Conservation (phyloP, 2,329 filamentous ascomycete species). For the Penicillium sp. region DNA sequence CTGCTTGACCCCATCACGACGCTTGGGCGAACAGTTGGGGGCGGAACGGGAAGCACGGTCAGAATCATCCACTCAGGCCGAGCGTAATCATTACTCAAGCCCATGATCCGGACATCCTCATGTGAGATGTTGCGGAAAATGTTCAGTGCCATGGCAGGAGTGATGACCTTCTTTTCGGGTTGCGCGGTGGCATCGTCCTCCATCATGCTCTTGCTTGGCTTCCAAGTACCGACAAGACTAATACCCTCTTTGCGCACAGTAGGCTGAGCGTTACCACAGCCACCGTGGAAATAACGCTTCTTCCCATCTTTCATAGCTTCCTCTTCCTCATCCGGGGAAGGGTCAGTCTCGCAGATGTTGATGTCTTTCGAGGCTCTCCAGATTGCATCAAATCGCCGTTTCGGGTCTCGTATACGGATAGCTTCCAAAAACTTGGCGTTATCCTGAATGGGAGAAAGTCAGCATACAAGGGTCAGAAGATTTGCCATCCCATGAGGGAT, state of each 20-base stretch:
- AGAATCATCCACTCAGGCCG: constrained; percentile 98
- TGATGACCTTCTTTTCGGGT: constrained; percentile 75
- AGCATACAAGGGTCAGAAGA: constrained; percentile 46
- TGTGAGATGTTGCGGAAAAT: constrained; percentile 82
- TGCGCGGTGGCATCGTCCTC: constrained; percentile 54
- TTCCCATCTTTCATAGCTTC: constrained; percentile 62
- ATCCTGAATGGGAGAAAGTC: constrained; percentile 54
- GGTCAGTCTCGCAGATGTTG: constrained; percentile 73
- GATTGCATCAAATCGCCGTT: constrained; percentile 85
- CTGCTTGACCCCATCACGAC: constrained; percentile 94
- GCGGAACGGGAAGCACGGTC: constrained; percentile 89
- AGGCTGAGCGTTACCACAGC: constrained; percentile 88
- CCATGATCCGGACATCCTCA: constrained; percentile 76
- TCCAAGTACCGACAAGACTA: constrained; percentile 72
- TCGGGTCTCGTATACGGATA: constrained; percentile 80
- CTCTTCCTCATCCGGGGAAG: constrained; percentile 60
- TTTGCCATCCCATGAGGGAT: constrained; percentile 54
- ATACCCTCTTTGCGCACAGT: constrained; percentile 81
- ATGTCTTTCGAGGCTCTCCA: constrained; percentile 91
- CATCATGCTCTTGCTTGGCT: constrained; percentile 66
- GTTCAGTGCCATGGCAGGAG: constrained; percentile 74
- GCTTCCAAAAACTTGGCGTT: constrained; percentile 79
- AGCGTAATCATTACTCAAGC: constrained; percentile 89
- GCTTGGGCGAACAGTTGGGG: constrained; percentile 90
- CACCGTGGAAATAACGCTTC: constrained; percentile 63